phyloP scores from a whole-genome alignment of 441 rosid species.

The Geranium incanum region DNA sequence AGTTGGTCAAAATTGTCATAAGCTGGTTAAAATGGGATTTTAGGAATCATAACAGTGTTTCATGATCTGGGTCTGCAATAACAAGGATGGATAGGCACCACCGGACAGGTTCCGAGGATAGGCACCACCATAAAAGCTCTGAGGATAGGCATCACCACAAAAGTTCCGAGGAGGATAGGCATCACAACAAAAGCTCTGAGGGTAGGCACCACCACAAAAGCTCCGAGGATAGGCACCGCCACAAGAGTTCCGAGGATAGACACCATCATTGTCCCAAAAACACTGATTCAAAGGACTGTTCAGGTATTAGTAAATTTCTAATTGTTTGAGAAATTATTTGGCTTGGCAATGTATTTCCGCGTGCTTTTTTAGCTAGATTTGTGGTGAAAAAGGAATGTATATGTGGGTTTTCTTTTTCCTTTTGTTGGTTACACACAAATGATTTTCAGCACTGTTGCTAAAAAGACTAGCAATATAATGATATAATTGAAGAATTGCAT shows the following conservation, averaged over 20 bases:
- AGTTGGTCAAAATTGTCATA: constrained; percentile 5
- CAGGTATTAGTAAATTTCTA: too few relatives aligned
- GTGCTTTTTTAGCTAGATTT: too few relatives aligned
- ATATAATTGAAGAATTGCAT: too few relatives aligned
- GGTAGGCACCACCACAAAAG: constrained; percentile 31
- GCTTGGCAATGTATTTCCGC: too few relatives aligned
- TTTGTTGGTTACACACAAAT: too few relatives aligned
- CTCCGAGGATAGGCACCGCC: constrained; percentile 10
- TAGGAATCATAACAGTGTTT: constrained; percentile 29
- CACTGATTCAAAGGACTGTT: too few relatives aligned
- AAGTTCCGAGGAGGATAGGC: constrained; percentile 13
- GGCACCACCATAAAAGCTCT: constrained; percentile 35
- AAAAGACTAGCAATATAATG: too few relatives aligned
- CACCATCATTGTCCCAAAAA: too few relatives aligned
- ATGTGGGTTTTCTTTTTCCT: too few relatives aligned
- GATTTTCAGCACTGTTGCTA: too few relatives aligned
- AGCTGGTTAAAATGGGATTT: constrained; percentile 19
- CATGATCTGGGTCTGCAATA: constrained; percentile 24
- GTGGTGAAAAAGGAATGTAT: too few relatives aligned
- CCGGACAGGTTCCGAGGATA: neutral
- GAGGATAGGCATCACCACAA: neutral
- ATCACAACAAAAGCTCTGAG: neutral
- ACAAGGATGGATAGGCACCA: constrained; percentile 44
- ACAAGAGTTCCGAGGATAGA: constrained; percentile 11
- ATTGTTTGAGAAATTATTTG: too few relatives aligned